These are phyloP conservation scores for Stemphylium vesicarium DNA, from an alignment of 2,329 filamentous ascomycete genomes.

Conservation along the genomic window DNA sequence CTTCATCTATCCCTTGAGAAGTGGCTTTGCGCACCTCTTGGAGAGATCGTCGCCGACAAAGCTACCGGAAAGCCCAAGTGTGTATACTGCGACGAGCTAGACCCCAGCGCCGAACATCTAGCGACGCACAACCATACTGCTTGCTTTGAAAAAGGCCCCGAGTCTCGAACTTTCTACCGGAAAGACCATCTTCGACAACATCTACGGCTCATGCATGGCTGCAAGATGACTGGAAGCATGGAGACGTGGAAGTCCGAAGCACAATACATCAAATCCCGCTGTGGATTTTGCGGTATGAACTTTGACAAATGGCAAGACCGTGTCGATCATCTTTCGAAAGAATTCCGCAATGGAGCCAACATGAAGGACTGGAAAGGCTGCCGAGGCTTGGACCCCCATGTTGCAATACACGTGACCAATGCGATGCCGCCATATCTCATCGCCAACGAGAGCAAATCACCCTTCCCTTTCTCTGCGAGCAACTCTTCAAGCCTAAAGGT, in stretches of 20 bases:
- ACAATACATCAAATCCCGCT: slow-evolving; percentile 60
- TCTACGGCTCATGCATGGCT: slow-evolving; percentile 64
- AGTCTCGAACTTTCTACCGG: slow-evolving; percentile 68
- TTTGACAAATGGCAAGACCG: slow-evolving; percentile 60
- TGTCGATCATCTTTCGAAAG: slow-evolving; percentile 60
- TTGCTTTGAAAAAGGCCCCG: slow-evolving; percentile 70
- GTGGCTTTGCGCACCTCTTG: slow-evolving; percentile 64
- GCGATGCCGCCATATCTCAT: slow-evolving; percentile 61
- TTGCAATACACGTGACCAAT: slow-evolving; percentile 57
- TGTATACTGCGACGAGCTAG: slow-evolving; percentile 63
- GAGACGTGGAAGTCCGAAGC: slow-evolving; percentile 68
- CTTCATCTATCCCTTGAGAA: slow-evolving; percentile 49
- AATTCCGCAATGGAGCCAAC: slow-evolving; percentile 60
- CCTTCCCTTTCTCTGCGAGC: slow-evolving; percentile 56
- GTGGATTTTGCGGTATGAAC: slow-evolving; percentile 59
- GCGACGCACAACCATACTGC: slow-evolving; percentile 65
- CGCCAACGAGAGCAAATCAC: slow-evolving; percentile 54
- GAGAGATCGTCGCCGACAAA: slow-evolving; percentile 63
- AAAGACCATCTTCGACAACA: slow-evolving; percentile 70
- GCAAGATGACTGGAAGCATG: slow-evolving; percentile 67
- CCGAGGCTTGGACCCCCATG: slow-evolving; percentile 57
- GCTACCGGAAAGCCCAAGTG: slow-evolving; percentile 63
- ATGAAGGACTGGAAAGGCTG: slow-evolving; percentile 64
- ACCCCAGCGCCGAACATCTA: slow-evolving; percentile 63
- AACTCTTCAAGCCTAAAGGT: slow-evolving; percentile 43